Percentiles rank a stretch among this genome's conserved stretches.
These are phyloP conservation scores for Penicillium roqueforti DNA, from an alignment of 495 filamentous ascomycete species.

Conservation along the genomic window DNA sequence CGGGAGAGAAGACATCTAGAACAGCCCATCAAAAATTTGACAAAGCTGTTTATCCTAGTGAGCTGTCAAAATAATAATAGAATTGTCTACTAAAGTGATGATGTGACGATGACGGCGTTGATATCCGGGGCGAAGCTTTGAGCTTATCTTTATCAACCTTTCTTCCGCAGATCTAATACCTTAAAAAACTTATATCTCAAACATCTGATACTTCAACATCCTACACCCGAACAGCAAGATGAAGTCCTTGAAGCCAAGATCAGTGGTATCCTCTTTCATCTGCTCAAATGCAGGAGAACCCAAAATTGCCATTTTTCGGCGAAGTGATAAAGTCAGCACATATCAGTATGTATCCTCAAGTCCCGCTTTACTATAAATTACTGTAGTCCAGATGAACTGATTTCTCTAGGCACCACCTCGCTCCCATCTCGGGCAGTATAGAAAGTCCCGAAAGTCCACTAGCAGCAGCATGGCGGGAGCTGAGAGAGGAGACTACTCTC, in stretches of 20 bases:
- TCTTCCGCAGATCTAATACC: not conserved
- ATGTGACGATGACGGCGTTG: not conserved
- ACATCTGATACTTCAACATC: too few relatives aligned
- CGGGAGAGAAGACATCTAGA: too few relatives aligned
- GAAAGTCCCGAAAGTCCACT: slow-evolving; percentile 48
- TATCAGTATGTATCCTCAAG: slow-evolving; percentile 39
- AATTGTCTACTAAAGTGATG: too few relatives aligned
- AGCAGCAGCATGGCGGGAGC: slow-evolving; percentile 56
- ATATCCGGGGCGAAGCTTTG: not conserved
- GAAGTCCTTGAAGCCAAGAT: too few relatives aligned
- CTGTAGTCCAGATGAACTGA: not conserved
- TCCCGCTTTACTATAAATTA: not conserved
- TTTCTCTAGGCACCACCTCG: slow-evolving; percentile 44
- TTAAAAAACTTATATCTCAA: too few relatives aligned
- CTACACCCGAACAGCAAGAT: too few relatives aligned
- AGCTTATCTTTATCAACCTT: not conserved
- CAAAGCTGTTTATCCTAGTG: too few relatives aligned
- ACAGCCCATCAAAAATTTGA: too few relatives aligned
- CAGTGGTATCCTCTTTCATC: slow-evolving; percentile 55
- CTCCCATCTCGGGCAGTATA: slow-evolving; percentile 59
- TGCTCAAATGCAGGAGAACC: slow-evolving; percentile 38
- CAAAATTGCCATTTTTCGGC: slow-evolving; percentile 53
- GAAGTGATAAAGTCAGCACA: slow-evolving; percentile 54
- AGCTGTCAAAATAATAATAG: too few relatives aligned
- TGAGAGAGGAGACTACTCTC: slow-evolving; percentile 59